A percentile compares a stretch with the other conserved stretches of the same genome.
Evolutionary conservation across 106 monocot genomes (phyloP).

Genomic region (Vanilla planifolia): DNA sequence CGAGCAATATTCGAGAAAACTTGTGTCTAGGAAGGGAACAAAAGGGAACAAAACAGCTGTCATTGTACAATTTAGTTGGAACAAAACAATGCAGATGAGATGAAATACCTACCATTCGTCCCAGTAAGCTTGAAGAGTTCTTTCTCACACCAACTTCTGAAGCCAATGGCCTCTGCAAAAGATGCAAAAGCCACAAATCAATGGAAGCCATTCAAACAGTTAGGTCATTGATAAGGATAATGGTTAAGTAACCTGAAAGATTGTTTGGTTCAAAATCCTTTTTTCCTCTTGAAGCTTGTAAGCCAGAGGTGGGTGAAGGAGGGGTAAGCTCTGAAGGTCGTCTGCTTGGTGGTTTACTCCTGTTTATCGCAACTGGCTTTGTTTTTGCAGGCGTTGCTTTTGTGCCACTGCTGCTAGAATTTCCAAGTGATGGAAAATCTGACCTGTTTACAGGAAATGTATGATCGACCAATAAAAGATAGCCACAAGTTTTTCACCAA

Average conservation of each 20-base stretch:
- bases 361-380: slow-evolving; percentile 12
- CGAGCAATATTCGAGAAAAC: slow-evolving; percentile 78
- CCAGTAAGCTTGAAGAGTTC: slow-evolving; percentile 79
- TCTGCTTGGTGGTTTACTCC: slow-evolving; percentile 14
- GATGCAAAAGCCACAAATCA: background rate
- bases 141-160: slow-evolving; percentile 85
- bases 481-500: too few relatives aligned
- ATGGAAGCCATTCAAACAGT: background rate
- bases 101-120: slow-evolving; percentile 37
- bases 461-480: too few relatives aligned
- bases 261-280: slow-evolving; percentile 25
- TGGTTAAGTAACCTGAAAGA: slow-evolving; percentile 45
- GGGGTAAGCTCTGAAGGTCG: slow-evolving; percentile 12
- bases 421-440: slow-evolving; percentile 48
- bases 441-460: slow-evolving; percentile 22
- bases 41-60: background rate
- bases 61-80: background rate
- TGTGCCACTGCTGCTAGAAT: slow-evolving; percentile 26
- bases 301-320: slow-evolving; percentile 14
- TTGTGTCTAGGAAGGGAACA: slow-evolving; percentile 40
- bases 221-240: background rate
- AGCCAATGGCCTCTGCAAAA: slow-evolving; percentile 85
- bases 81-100: background rate
- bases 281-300: slow-evolving; percentile 37
- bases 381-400: slow-evolving; percentile 28